phyloP scores from a whole-genome alignment of 768 basidiomycete species.

The Leccinum variicolor region DNA sequence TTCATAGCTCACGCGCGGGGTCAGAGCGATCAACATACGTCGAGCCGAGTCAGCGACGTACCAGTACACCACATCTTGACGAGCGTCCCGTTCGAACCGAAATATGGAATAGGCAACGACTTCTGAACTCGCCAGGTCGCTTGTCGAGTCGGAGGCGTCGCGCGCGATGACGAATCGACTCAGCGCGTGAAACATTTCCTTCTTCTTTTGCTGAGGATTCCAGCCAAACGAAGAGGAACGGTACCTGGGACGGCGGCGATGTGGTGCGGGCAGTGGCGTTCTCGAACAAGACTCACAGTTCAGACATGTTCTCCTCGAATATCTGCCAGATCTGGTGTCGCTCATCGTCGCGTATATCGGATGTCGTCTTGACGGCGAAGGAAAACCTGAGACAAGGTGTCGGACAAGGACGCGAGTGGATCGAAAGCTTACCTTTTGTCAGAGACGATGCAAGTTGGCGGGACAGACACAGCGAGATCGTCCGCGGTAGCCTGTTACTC shows the following conservation, averaged over 20 bases:
- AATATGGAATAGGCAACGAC: slow-evolving; percentile 52
- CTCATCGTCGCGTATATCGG: slow-evolving; percentile 34
- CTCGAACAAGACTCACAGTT: slow-evolving; percentile 28
- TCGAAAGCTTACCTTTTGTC: slow-evolving; percentile 15
- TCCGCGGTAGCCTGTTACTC: slow-evolving; percentile 19
- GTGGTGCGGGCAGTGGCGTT: neutral
- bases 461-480: slow-evolving; percentile 19
- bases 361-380: slow-evolving; percentile 23
- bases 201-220: slow-evolving; percentile 51
- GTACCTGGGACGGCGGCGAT: slow-evolving; percentile 41
- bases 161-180: slow-evolving; percentile 59
- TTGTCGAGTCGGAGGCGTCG: slow-evolving; percentile 8
- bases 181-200: slow-evolving; percentile 55
- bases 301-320: slow-evolving; percentile 58
- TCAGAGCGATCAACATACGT: neutral
- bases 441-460: slow-evolving; percentile 1
- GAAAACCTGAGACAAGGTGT: slow-evolving; percentile 15
- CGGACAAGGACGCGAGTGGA: neutral
- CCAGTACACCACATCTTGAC: slow-evolving; percentile 68
- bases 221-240: slow-evolving; percentile 60
- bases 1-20: slow-evolving; percentile 57
- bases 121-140: slow-evolving; percentile 19
- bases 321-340: slow-evolving; percentile 48
- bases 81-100: slow-evolving; percentile 69
- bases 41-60: slow-evolving; percentile 26